A percentile compares a stretch with the other conserved stretches of the same genome.
Conservation (phyloP, 2,329 filamentous ascomycete genomes). For the Didymella pinodella region DNA sequence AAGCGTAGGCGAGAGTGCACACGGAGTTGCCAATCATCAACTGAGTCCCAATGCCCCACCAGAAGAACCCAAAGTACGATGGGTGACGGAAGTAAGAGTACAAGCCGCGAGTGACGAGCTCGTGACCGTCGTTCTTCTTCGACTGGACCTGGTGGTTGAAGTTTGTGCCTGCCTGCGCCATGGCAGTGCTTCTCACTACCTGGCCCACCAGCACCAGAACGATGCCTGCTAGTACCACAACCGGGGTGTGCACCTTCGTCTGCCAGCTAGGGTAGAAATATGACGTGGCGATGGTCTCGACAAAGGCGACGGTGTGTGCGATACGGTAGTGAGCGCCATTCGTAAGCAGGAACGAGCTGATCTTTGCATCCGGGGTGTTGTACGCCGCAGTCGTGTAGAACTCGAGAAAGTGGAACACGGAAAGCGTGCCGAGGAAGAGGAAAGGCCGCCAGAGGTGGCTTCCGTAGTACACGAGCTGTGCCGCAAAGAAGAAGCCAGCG, state of each 20-base stretch:
- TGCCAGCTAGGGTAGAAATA: constrained; percentile 62
- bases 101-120: constrained; percentile 82
- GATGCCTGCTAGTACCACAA: constrained; percentile 64
- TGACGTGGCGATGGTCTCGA: constrained; percentile 73
- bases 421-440: constrained; percentile 72
- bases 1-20: constrained; percentile 76
- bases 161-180: constrained; percentile 86
- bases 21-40: constrained; percentile 84
- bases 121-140: constrained; percentile 72
- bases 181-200: constrained; percentile 77
- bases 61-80: constrained; percentile 97
- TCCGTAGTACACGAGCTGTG: constrained; percentile 38
- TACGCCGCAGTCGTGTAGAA: constrained; percentile 88
- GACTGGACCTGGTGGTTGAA: constrained; percentile 88
- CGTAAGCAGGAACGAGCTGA: constrained; percentile 81
- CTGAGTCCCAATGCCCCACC: constrained; percentile 97
- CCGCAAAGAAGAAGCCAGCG: constrained; percentile 43
- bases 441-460: constrained; percentile 65
- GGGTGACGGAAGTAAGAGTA: constrained; percentile 83
- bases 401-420: constrained; percentile 93
- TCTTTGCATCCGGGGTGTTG: constrained; percentile 76
- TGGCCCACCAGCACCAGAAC: constrained; percentile 74
- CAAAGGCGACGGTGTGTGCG: constrained; percentile 77
- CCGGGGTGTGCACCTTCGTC: constrained; percentile 52
- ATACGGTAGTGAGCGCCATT: constrained; percentile 87